phyloP scores from a whole-genome alignment of 2,329 filamentous ascomycete species.

The Talaromyces sp. region DNA sequence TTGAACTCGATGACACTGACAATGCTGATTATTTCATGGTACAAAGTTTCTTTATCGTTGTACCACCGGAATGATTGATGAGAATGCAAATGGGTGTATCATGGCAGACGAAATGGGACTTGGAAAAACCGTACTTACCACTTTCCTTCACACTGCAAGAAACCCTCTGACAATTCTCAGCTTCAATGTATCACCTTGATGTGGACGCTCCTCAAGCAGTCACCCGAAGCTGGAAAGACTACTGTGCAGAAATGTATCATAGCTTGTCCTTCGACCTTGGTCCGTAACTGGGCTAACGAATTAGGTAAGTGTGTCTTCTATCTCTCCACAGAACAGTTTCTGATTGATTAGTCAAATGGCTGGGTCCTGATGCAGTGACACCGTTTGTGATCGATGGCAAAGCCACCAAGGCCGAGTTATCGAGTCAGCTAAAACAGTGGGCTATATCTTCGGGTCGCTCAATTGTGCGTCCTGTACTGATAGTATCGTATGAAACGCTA shows the following conservation, averaged over 20 bases:
- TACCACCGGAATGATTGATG: slow-evolving; percentile 91
- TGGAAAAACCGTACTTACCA: slow-evolving; percentile 67
- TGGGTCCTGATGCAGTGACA: slow-evolving; percentile 82
- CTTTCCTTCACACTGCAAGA: background rate
- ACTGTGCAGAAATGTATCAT: slow-evolving; percentile 97
- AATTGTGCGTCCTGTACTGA: slow-evolving; percentile 87
- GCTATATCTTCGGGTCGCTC: slow-evolving; percentile 84
- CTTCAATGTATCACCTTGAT: slow-evolving; percentile 93
- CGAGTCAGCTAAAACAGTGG: slow-evolving; percentile 88
- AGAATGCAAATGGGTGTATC: slow-evolving; percentile 92
- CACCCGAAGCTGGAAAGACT: slow-evolving; percentile 85
- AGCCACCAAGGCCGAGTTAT: slow-evolving; percentile 89
- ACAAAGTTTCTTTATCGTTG: slow-evolving; percentile 80
- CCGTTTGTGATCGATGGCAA: slow-evolving; percentile 98
- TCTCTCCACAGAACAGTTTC: slow-evolving; percentile 7
- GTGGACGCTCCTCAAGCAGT: slow-evolving; percentile 96
- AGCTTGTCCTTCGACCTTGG: slow-evolving; percentile 91
- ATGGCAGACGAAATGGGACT: slow-evolving; percentile 99
- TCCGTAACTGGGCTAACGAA: slow-evolving; percentile 98
- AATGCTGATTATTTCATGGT: slow-evolving; percentile 13
- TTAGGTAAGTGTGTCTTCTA: slow-evolving; percentile 44
- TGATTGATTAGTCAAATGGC: slow-evolving; percentile 69
- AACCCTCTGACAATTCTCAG: slow-evolving; percentile 21
- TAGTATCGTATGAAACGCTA: slow-evolving; percentile 95
- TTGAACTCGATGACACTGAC: too few species aligned